Evolutionary conservation across 805 yeast species (phyloP).

Genomic region (Saturnispora galanensis): DNA sequence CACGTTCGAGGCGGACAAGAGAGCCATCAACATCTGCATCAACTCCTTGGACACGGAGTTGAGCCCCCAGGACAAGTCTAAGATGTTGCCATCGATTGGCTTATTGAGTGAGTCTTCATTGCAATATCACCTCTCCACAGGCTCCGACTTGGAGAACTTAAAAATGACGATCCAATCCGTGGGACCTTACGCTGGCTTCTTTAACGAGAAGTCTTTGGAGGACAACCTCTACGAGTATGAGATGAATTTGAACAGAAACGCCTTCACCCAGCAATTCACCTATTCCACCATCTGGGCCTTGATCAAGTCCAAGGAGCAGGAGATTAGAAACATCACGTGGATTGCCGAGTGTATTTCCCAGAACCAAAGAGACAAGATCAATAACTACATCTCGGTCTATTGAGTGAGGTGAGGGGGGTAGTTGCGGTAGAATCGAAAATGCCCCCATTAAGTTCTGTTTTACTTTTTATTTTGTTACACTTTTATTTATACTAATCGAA

Average conservation of each 20-base stretch:
- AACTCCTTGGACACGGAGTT: slow-evolving; percentile 83
- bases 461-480: too few relatives aligned
- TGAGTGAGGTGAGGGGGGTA: slow-evolving; percentile 21
- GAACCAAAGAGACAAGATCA: slow-evolving; percentile 89
- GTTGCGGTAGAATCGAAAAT: too few relatives aligned
- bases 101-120: slow-evolving; percentile 59
- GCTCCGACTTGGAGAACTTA: slow-evolving; percentile 82
- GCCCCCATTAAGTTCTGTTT: too few relatives aligned
- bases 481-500: too few relatives aligned
- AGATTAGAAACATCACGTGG: slow-evolving; percentile 97
- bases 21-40: slow-evolving; percentile 83
- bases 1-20: slow-evolving; percentile 89
- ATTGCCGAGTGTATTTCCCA: slow-evolving; percentile 99
- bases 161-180: slow-evolving; percentile 53
- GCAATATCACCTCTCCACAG: slow-evolving; percentile 54
- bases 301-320: slow-evolving; percentile 94
- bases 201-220: slow-evolving; percentile 59
- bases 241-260: slow-evolving; percentile 85
- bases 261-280: slow-evolving; percentile 94
- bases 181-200: slow-evolving; percentile 55
- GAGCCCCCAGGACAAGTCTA: slow-evolving; percentile 57
- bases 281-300: slow-evolving; percentile 91
- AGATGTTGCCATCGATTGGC: slow-evolving; percentile 76
- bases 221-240: slow-evolving; percentile 91
- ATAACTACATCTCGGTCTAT: slow-evolving; percentile 81